These are phyloP conservation scores for Nakazawaea wyomingensis DNA, from an alignment of 805 yeast genomes.

Conservation along the genomic window DNA sequence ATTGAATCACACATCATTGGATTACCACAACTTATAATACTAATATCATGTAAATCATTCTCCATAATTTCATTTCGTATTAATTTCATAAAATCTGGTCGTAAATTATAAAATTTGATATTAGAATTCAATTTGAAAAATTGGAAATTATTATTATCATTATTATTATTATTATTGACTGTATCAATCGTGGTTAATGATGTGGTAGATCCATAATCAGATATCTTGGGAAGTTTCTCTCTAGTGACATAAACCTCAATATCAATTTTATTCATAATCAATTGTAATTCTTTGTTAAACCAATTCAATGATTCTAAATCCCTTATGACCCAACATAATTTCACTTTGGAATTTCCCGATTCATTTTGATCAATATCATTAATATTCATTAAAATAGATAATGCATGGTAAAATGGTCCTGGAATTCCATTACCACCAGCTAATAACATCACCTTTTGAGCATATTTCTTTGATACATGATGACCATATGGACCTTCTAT, in stretches of 20 bases:
- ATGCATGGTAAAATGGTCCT: slow-evolving; percentile 44
- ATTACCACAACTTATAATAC: slow-evolving; percentile 53
- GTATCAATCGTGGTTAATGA: slow-evolving; percentile 1
- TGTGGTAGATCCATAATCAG: neutral
- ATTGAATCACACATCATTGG: slow-evolving; percentile 47
- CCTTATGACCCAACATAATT: slow-evolving; percentile 44
- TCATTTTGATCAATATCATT: slow-evolving; percentile 14
- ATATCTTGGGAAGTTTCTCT: slow-evolving; percentile 11
- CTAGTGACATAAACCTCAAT: slow-evolving; percentile 21
- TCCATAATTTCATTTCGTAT: slow-evolving; percentile 33
- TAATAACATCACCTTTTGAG: slow-evolving; percentile 37
- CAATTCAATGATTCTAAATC: slow-evolving; percentile 34
- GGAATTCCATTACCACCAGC: slow-evolving; percentile 61
- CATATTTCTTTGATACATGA: slow-evolving; percentile 32
- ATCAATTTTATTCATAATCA: slow-evolving; percentile 15
- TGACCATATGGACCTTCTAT: slow-evolving; percentile 58
- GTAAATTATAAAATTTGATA: slow-evolving; percentile 36
- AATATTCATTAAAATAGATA: slow-evolving; percentile 20
- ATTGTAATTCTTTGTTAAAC: slow-evolving; percentile 38
- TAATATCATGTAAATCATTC: slow-evolving; percentile 31
- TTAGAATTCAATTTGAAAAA: slow-evolving; percentile 21
- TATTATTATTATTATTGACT: no score
- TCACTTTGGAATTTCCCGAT: slow-evolving; percentile 24
- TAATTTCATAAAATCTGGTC: slow-evolving; percentile 38
- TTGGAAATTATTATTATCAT: neutral